Base-by-base conservation (phyloP, 139 green algal species). In the Edaphochlamys debaryana region DNA sequence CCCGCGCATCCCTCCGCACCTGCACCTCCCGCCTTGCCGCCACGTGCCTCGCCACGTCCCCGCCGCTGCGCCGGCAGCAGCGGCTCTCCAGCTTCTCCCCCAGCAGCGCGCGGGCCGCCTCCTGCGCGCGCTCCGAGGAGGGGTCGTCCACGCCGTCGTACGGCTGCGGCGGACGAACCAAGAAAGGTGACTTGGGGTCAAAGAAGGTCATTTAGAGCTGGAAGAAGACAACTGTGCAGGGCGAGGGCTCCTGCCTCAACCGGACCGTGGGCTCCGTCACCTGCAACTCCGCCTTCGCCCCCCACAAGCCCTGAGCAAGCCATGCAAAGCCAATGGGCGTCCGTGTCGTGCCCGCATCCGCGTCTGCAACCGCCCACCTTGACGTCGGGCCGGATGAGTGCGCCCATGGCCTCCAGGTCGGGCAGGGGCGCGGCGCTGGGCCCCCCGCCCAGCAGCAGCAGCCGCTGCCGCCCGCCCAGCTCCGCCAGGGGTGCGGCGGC, bases 391-490 rank as follows among this genome's bases (percentile, higher is more conserved):
- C 87, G 86, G 40, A 75, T 54, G 45, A 83, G 25, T 34, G 62
- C 40, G 5, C 45, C 63, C n/a, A 75, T 50, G 34, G 58, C 77
- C 62, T 22, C 32, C 17, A 83, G 20, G 15, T 83, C 77, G n/a
- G 74, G 64, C 77, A 74, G 32, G 9, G 77, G 45, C 25, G 63
- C 77, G 8, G 45, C 23, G 27, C 64, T 42, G 66, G 77, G 77
- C 45, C 54, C 63, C 32, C n/a, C 50, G 58, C 76, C 73, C 37
- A 84, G 64, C 30, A 95, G 80, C 68, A 95, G 67, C 79, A 95
- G 27, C 23, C 88, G 84, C 67, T 92, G 85, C 34, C 75, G 79
- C 77, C 67, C 64, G 60, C 50, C 42, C 77, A 90, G 67, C 36
- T 88, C 84, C 1, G 62, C 29, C 11, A 89, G 50, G 20, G 68